Base-by-base conservation (phyloP, 805 yeast species). In the baker's yeast (Saccharomyces cerevisiae) region DNA sequence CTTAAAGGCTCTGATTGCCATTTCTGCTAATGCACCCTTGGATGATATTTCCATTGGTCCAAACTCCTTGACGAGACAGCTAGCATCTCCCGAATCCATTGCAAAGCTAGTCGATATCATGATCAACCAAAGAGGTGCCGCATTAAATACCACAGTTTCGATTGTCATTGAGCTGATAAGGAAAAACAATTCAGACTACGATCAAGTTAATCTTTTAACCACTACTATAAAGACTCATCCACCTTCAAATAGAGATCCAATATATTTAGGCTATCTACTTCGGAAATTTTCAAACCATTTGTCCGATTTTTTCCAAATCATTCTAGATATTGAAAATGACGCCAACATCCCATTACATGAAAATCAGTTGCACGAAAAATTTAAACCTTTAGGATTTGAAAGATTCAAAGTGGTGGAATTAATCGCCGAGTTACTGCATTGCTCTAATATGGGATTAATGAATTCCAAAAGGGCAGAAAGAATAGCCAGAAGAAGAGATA, bases 171-270 rank as follows among this genome's bases (percentile, higher is more conserved):
- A 94, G 69, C 79, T 94, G 47, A 94, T 94, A 56, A 79, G 99
- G 62, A 94, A 94, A 66, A 94, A 94, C 67, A 94, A 94, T 67
- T 89, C 97, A 0, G 99, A 94, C 70, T 94, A 92, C 71, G 99
- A 94, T 69, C 78, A 83, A 36, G 83, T 87, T 43, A 89, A 94
- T 60, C 85, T 94, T 41, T 70, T 87, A 50, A 82, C 83, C 65
- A 82, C 87, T 41, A 82, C 90, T 0, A 66, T 87, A 52, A 91
- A 87, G 51, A 80, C 86, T 21, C 87, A 90, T 61, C 97, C 97
- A 2, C 97, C 98, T 11, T 83, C 85, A 10, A 80, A 87, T 26
- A 76, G 97, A 53, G 99, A 94, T 69, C 95, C 97, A 5, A 85
- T 94, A 14, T 92, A 87, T 67, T 72, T 94, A 50, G 99, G 99